Percentiles rank a stretch among this genome's conserved stretches.
Evolutionary conservation across 768 basidiomycete genomes (phyloP).

Genomic region (Lepiota subincarnata): DNA sequence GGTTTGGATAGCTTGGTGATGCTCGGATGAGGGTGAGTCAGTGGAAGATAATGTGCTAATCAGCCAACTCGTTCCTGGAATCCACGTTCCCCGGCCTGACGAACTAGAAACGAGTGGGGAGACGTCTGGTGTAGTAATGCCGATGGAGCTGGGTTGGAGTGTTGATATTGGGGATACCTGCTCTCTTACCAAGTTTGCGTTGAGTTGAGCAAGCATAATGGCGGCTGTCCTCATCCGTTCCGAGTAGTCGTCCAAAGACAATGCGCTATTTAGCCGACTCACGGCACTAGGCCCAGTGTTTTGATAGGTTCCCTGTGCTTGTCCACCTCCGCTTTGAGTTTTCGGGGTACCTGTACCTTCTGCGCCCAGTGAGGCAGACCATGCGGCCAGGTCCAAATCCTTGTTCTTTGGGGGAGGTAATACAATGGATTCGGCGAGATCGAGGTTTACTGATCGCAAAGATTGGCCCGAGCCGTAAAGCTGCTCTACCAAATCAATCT

Average conservation of each 20-base stretch:
- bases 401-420: constrained; percentile 86
- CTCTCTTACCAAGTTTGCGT: constrained; percentile 69
- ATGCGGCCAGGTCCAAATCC: constrained; percentile 81
- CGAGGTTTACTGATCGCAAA: constrained; percentile 63
- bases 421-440: constrained; percentile 81
- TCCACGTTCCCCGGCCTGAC: constrained; percentile 34
- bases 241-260: constrained; percentile 96
- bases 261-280: constrained; percentile 16
- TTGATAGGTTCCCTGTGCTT: neutral
- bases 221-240: constrained; percentile 98
- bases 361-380: constrained; percentile 43
- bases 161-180: constrained; percentile 7
- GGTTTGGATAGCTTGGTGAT: neutral
- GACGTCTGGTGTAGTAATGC: constrained; percentile 6
- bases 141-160: constrained; percentile 11
- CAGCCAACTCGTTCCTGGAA: constrained; percentile 56
- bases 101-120: neutral
- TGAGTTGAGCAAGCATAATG: constrained; percentile 96
- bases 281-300: neutral
- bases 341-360: constrained; percentile 14
- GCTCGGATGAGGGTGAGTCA: constrained; percentile 18
- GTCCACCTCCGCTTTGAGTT: neutral
- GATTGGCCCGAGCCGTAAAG: constrained; percentile 79
- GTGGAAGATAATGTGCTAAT: constrained; percentile 16
- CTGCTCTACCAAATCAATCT: constrained; percentile 96